A percentile compares a stretch with the other conserved stretches of the same genome.
These are phyloP conservation scores for Sclerotinia minor DNA, from an alignment of 2,329 filamentous ascomycete genomes.

Conservation along the genomic window DNA sequence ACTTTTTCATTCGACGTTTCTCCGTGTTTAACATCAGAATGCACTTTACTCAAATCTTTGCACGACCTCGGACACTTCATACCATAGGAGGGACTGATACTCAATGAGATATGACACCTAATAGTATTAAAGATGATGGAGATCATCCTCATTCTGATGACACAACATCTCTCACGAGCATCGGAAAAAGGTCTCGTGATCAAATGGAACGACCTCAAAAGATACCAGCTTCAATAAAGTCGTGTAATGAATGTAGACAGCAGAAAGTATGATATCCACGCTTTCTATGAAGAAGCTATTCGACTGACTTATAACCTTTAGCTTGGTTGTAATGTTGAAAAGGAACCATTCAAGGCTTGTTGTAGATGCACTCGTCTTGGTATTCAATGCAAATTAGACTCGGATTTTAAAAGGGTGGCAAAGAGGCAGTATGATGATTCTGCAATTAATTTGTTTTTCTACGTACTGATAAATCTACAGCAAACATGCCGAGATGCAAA, in stretches of 20 bases:
- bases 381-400: slow-evolving; percentile 65
- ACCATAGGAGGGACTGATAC: neutral
- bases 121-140: slow-evolving; percentile 8
- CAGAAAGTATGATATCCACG: slow-evolving; percentile 57
- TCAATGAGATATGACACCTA: slow-evolving; percentile 10
- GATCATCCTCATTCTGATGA: slow-evolving; percentile 21
- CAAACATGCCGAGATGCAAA: slow-evolving; percentile 64
- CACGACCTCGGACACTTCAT: neutral
- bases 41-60: neutral
- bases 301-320: slow-evolving; percentile 39
- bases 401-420: slow-evolving; percentile 67
- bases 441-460: too few relatives aligned
- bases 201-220: slow-evolving; percentile 18
- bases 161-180: slow-evolving; percentile 6
- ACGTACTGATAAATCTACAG: slow-evolving; percentile 42
- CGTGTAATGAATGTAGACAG: slow-evolving; percentile 58
- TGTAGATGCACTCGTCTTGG: slow-evolving; percentile 62
- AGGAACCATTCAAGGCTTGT: slow-evolving; percentile 63
- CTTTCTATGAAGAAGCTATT: slow-evolving; percentile 5
- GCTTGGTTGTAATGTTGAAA: slow-evolving; percentile 67
- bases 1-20: slow-evolving; percentile 1
- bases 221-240: slow-evolving; percentile 24
- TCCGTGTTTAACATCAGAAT: slow-evolving; percentile 7
- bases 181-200: slow-evolving; percentile 23
- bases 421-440: slow-evolving; percentile 44